Conservation (phyloP, 1,139 yeast species). For the Hemisphaericaspora xylofermentans region DNA sequence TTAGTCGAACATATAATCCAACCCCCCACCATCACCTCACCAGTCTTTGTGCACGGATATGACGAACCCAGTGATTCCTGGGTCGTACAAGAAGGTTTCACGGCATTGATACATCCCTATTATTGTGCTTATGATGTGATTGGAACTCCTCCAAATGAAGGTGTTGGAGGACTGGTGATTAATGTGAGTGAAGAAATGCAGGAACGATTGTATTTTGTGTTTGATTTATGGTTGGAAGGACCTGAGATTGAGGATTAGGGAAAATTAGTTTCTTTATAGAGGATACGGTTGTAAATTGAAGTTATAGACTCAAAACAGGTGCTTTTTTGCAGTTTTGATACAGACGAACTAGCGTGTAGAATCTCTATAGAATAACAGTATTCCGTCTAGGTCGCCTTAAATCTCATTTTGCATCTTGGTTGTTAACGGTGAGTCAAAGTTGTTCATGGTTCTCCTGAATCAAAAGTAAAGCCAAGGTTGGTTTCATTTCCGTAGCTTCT, state of each 20-base stretch:
- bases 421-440: no score
- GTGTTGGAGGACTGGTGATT: conserved; percentile 17
- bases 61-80: conserved; percentile 30
- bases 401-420: no score
- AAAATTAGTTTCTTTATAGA: conserved; percentile 1
- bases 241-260: conserved; percentile 1
- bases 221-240: conserved; percentile 23
- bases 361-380: no score
- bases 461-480: no score
- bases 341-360: no score
- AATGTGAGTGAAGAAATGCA: conserved; percentile 15
- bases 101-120: conserved; percentile 20
- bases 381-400: no score
- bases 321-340: no score
- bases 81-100: conserved; percentile 14
- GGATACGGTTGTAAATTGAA: no score
- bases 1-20: conserved; percentile 21
- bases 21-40: conserved; percentile 22
- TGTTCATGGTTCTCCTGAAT: no score
- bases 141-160: conserved; percentile 22
- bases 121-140: conserved; percentile 41
- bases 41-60: conserved; percentile 15
- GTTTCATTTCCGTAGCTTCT: no score
- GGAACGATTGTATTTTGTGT: conserved; percentile 15
- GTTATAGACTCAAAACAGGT: no score